These are phyloP conservation scores for Serendipita indica DNA, from an alignment of 768 basidiomycete genomes.

Conservation along the genomic window DNA sequence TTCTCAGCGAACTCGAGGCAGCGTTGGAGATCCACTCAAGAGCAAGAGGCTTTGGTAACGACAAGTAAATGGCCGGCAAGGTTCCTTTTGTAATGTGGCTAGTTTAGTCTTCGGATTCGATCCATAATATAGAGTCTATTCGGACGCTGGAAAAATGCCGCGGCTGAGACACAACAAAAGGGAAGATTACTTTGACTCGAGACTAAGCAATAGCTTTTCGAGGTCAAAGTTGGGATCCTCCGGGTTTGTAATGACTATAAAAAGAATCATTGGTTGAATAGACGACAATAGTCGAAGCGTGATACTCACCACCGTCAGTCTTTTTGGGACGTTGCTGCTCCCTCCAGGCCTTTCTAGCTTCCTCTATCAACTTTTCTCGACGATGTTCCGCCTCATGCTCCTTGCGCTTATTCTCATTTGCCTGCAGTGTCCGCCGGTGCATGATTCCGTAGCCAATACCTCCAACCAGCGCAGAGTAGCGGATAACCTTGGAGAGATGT, in stretches of 20 bases:
- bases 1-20: neutral
- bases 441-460: conserved; percentile 86
- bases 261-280: neutral
- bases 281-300: neutral
- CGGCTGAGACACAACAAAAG: no score
- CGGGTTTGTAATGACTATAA: conserved; percentile 75
- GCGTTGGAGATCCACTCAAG: neutral
- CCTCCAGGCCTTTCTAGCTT: conserved; percentile 85
- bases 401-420: conserved; percentile 61
- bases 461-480: conserved; percentile 81
- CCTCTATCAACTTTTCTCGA: conserved; percentile 59
- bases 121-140: no score
- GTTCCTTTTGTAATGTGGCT: neutral
- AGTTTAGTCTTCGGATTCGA: no score
- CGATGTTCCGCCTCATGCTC: conserved; percentile 56
- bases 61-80: no score
- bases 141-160: neutral
- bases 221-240: conserved; percentile 93
- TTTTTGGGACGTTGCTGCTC: conserved; percentile 47
- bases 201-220: conserved; percentile 49
- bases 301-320: conserved; percentile 39
- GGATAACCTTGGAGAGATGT: conserved; percentile 52
- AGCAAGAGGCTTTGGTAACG: neutral
- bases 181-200: neutral
- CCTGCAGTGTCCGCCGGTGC: conserved; percentile 82